Base-by-base conservation (phyloP, 768 basidiomycete genomes). In the Plicaturopsis crispa region DNA sequence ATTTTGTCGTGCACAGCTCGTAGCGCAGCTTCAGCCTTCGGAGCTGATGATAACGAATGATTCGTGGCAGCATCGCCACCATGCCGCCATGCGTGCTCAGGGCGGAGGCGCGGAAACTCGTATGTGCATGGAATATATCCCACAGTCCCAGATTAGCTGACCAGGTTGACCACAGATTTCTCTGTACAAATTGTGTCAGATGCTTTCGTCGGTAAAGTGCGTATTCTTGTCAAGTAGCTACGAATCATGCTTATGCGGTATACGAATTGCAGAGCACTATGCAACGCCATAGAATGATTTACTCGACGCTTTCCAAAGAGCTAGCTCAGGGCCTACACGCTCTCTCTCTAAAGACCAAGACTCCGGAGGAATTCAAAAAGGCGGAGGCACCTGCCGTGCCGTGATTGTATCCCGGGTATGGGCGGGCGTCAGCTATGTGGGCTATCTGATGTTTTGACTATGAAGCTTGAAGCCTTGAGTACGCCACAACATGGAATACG, bases 41-140 rank as follows among this genome's bases (percentile, higher is more conserved):
- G 66, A 69, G 49, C 66, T 91, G 52, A 67, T 54, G 38, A 80
- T 91, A 53, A 69, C 69, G 24, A 91, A 91, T 60, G 83, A 91
- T 51, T 90, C 88, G 37, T 80, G 77, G 74, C 70, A 84, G 62
- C 88, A 91, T 60, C 74, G 83, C 52, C 83, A 90, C 64, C 88
- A 91, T 62, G 71, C 72, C 40, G 69, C 88, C 33, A 91, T 91
- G 88, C 72, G 73, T 54, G 78, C 69, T 31, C 67, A 75, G 57
- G 74, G 70, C 39, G 78, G 73, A 46, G 75, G 72, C 31, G 85
- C 75, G 36, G 74, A 77, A 54, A 73, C 89, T 34, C 88, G 88
- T 91, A 69, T 50, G 83, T 73, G 33, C 38, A 32, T 28, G 33
- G 31, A 32, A 33, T 35, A n/a, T 26, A 39, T 24, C 26, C 36